These are phyloP conservation scores for Tinospora cordifolia DNA, from an alignment of 164 flowering plant genomes.

Conservation along the genomic window DNA sequence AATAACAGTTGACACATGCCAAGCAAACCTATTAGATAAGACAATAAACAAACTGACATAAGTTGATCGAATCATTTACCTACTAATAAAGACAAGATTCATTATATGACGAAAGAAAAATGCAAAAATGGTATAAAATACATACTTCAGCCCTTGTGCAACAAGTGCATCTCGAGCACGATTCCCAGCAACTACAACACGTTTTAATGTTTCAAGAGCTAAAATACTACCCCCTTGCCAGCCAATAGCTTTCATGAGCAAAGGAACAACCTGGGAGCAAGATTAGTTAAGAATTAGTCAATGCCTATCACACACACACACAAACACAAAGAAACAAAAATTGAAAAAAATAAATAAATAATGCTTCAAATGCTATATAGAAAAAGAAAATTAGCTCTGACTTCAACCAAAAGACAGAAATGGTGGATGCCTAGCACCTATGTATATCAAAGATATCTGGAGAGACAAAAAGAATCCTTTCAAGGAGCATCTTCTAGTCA, in stretches of 20 bases:
- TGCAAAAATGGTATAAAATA: conserved; percentile 2
- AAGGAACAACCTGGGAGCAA: conserved; percentile 82
- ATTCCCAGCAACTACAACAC: conserved; percentile 98
- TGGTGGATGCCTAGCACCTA: too few relatives aligned
- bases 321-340: neutral
- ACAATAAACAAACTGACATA: neutral
- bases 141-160: conserved; percentile 97
- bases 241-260: conserved; percentile 98
- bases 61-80: neutral
- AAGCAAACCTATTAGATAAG: neutral
- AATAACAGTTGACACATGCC: neutral
- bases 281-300: neutral
- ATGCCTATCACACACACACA: neutral
- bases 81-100: neutral
- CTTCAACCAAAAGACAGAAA: neutral
- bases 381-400: neutral
- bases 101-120: neutral
- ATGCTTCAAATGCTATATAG: conserved; percentile 2
- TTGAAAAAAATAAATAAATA: neutral
- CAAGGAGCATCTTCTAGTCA: too few relatives aligned
- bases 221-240: conserved; percentile 99
- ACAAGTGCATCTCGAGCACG: conserved; percentile 99
- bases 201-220: conserved; percentile 96
- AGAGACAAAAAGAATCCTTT: too few relatives aligned
- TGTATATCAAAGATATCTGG: too few relatives aligned